These are phyloP conservation scores for Leccinum holopus DNA, from an alignment of 1,284 basidiomycete genomes.

Conservation along the genomic window DNA sequence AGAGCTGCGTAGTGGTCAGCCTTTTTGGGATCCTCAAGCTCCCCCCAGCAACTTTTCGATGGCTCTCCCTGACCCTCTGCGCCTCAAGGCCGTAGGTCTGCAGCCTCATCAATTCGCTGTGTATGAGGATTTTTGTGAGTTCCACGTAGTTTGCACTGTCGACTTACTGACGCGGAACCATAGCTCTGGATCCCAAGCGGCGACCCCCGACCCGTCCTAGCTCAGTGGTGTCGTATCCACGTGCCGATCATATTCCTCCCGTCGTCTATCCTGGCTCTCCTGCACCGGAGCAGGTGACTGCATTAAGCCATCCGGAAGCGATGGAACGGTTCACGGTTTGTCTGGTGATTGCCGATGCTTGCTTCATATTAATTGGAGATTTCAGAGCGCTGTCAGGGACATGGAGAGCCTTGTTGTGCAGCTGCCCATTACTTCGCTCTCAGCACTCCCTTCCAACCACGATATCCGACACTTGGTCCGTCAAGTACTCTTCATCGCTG, in stretches of 20 bases:
- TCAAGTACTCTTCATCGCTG: conserved; percentile 78
- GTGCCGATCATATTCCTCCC: conserved; percentile 44
- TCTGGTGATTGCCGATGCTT: not conserved
- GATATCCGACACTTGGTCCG: conserved; percentile 84
- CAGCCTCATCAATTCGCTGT: conserved; percentile 83
- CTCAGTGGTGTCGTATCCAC: conserved; percentile 58
- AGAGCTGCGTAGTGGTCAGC: conserved; percentile 71
- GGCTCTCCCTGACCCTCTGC: conserved; percentile 86
- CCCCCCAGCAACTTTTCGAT: conserved; percentile 75
- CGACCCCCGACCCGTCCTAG: conserved; percentile 52
- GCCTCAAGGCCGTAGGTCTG: conserved; percentile 83
- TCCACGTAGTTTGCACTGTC: not conserved
- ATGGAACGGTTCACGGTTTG: conserved; percentile 76
- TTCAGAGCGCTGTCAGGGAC: conserved; percentile 68
- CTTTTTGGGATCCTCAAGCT: conserved; percentile 85
- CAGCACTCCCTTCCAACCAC: conserved; percentile 75
- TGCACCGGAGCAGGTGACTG: conserved; percentile 42
- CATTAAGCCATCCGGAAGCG: conserved; percentile 62
- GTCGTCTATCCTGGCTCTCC: conserved; percentile 53
- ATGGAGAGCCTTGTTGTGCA: conserved; percentile 78
- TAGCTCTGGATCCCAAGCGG: conserved; percentile 55
- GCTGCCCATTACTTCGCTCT: conserved; percentile 63
- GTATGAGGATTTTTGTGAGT: conserved; percentile 91
- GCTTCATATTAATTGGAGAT: conserved; percentile 4
- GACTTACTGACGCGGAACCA: conserved; percentile 5